These are phyloP conservation scores for Kazachstania africana DNA, from an alignment of 805 yeast genomes.

Conservation along the genomic window DNA sequence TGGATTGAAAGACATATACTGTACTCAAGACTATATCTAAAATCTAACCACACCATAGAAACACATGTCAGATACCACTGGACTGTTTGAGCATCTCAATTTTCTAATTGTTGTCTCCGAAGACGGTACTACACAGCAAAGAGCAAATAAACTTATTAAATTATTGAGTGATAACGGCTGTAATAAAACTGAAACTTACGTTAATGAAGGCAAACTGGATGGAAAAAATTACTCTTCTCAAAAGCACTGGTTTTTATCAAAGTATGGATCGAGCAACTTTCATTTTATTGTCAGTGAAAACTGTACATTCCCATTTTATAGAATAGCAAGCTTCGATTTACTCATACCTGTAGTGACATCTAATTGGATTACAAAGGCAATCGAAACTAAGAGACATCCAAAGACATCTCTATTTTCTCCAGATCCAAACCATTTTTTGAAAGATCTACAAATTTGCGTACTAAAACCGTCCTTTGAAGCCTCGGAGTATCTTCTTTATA, in stretches of 20 bases:
- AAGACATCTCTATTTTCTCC: constrained; percentile 44
- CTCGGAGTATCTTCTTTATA: constrained; percentile 55
- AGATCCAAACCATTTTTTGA: constrained; percentile 53
- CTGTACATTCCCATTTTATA: constrained; percentile 19
- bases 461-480: constrained; percentile 32
- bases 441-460: constrained; percentile 45
- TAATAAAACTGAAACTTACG: background rate
- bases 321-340: constrained; percentile 17
- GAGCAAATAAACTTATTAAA: background rate
- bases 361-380: constrained; percentile 18
- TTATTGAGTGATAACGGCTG: constrained; percentile 1
- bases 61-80: no score
- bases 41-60: no score
- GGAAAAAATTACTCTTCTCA: background rate
- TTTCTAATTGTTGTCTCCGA: constrained; percentile 11
- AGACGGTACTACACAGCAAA: constrained; percentile 1
- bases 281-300: constrained; percentile 18
- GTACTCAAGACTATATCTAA: no score
- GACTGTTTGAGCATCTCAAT: constrained; percentile 12
- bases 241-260: constrained; percentile 7
- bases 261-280: constrained; percentile 8
- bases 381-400: constrained; percentile 11
- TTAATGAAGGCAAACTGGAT: no score
- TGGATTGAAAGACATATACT: no score
- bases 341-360: constrained; percentile 22